A percentile compares a stretch with the other conserved stretches of the same genome.
phyloP scores from a whole-genome alignment of 345 rosid species.

The Aquilaria malaccensis region DNA sequence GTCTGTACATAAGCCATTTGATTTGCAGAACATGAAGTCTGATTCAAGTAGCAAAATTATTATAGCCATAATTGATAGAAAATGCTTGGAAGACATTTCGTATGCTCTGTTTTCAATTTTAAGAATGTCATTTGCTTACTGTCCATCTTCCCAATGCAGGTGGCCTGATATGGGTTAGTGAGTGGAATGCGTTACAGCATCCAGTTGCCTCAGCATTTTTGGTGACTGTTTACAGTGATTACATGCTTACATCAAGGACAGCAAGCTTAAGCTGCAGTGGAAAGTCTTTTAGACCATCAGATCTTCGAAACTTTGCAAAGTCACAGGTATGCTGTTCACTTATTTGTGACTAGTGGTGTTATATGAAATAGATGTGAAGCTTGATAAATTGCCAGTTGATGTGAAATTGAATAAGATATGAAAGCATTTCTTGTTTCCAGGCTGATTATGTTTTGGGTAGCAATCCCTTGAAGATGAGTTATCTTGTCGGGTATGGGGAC shows the following conservation, averaged over 20 bases:
- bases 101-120: not conserved
- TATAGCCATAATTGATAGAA: not conserved
- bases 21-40: not conserved
- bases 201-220: conserved; percentile 90
- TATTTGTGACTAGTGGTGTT: not conserved
- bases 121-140: not conserved
- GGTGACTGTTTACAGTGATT: conserved; percentile 82
- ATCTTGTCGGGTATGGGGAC: conserved; percentile 85
- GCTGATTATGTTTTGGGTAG: conserved; percentile 90
- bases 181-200: conserved; percentile 89
- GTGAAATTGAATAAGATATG: not conserved
- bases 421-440: conserved; percentile 25
- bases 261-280: conserved; percentile 62
- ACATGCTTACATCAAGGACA: conserved; percentile 81
- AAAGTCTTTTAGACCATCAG: conserved; percentile 61
- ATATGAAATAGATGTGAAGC: not conserved
- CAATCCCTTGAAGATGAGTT: conserved; percentile 79
- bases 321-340: conserved; percentile 54
- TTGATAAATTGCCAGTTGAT: too few species aligned
- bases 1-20: not conserved
- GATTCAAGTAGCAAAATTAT: not conserved
- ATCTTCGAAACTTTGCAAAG: conserved; percentile 77
- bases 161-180: conserved; percentile 89
- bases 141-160: conserved; percentile 31
- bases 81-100: not conserved